Evolutionary conservation across 2,329 filamentous ascomycete species (phyloP).

Genomic region (Beauveria brongniartii): DNA sequence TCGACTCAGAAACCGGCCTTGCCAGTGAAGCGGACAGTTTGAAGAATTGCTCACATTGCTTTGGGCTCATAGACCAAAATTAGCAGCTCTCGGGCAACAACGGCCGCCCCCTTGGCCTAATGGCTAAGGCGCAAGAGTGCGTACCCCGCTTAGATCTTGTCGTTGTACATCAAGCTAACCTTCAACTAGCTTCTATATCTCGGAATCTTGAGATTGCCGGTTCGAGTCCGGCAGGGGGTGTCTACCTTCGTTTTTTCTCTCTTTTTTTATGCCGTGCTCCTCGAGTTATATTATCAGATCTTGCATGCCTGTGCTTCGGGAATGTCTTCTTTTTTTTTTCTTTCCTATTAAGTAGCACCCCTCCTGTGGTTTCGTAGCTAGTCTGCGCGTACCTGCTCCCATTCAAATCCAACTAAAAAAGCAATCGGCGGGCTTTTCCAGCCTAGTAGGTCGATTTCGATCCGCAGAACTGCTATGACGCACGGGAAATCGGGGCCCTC

Average conservation of each 20-base stretch:
- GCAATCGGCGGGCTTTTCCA: too few species aligned
- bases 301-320: background rate
- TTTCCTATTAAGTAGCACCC: too few species aligned
- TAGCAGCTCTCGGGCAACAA: background rate
- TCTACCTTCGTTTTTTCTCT: background rate
- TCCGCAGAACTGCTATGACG: slow-evolving; percentile 5
- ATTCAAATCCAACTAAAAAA: too few species aligned
- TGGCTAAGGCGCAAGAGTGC: slow-evolving; percentile 12
- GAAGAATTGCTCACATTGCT: accelerated
- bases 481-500: slow-evolving; percentile 6
- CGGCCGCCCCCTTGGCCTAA: slow-evolving; percentile 12
- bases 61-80: background rate
- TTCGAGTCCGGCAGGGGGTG: slow-evolving; percentile 13
- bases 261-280: background rate
- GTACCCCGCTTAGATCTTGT: slow-evolving; percentile 10
- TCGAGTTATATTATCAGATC: background rate
- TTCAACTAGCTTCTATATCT: slow-evolving; percentile 1
- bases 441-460: slow-evolving; percentile 2
- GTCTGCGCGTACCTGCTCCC: background rate
- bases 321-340: background rate
- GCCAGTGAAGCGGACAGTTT: background rate
- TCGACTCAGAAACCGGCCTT: background rate
- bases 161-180: slow-evolving; percentile 7
- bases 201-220: slow-evolving; percentile 12
- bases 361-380: background rate